Percentiles rank a stretch among this genome's conserved stretches.
Conservation (phyloP, 495 filamentous ascomycete genomes). For the Saxophila tyrrhenica region DNA sequence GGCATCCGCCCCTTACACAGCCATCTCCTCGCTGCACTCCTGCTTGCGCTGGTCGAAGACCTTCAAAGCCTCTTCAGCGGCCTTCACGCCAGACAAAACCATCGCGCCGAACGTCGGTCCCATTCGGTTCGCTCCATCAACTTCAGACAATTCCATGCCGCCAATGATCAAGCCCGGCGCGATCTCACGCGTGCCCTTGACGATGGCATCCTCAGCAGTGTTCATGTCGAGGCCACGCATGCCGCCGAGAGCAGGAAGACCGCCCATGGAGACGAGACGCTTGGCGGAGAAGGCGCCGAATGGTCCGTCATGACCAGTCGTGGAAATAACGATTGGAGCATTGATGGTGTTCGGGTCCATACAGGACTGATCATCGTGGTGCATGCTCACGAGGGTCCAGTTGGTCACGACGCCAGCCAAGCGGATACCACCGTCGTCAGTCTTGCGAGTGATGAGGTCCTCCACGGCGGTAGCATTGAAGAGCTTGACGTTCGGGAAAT, state of each 20-base stretch:
- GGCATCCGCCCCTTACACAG: too few relatives aligned
- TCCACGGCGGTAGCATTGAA: conserved; percentile 90
- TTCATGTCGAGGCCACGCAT: conserved; percentile 92
- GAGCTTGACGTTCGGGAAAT: conserved; percentile 83
- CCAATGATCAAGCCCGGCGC: conserved; percentile 80
- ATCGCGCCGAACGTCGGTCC: conserved; percentile 66
- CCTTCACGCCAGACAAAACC: conserved; percentile 74
- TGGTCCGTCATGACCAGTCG: conserved; percentile 78
- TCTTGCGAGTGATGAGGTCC: conserved; percentile 68
- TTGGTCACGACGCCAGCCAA: conserved; percentile 87
- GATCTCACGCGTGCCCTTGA: conserved; percentile 78
- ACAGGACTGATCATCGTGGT: conserved; percentile 58
- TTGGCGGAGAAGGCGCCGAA: conserved; percentile 85
- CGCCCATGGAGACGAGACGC: conserved; percentile 70
- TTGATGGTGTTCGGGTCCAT: conserved; percentile 97
- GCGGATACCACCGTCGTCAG: conserved; percentile 41
- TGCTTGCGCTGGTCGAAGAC: conserved; percentile 65
- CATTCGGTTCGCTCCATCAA: conserved; percentile 42
- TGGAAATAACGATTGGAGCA: conserved; percentile 71
- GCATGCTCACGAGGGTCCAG: conserved; percentile 83
- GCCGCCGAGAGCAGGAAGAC: conserved; percentile 69
- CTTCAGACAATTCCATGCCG: conserved; percentile 85
- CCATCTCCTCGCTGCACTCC: conserved; percentile 13
- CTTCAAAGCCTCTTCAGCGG: conserved; percentile 69
- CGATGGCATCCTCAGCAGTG: conserved; percentile 77